Percentiles rank a stretch among this genome's conserved stretches.
Evolutionary conservation across 192 early-diverging fungal species (phyloP).

Genomic region (Chytriomyces confervae): DNA sequence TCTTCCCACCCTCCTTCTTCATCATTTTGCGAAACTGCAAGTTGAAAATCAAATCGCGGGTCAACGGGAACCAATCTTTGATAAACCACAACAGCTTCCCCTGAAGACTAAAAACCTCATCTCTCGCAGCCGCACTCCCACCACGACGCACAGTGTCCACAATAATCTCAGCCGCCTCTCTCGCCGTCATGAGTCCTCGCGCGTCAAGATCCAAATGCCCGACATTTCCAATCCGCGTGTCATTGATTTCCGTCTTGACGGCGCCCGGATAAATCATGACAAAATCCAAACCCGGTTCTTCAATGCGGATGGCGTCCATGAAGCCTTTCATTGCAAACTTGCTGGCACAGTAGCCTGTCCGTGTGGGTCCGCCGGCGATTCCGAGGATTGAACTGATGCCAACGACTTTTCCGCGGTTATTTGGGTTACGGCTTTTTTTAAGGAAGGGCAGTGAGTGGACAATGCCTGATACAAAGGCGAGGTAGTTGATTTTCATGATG

Average conservation of each 20-base stretch:
- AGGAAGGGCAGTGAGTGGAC: conserved; percentile 43
- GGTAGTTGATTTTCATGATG: conserved; percentile 38
- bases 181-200: conserved; percentile 9
- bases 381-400: conserved; percentile 73
- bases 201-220: conserved; percentile 6
- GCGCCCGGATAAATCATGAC: conserved; percentile 76
- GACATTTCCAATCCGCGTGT: conserved; percentile 9
- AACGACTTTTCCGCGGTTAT: conserved; percentile 61
- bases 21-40: neutral
- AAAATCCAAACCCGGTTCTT: conserved; percentile 64
- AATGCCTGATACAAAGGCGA: conserved; percentile 35
- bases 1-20: neutral
- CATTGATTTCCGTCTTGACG: conserved; percentile 61
- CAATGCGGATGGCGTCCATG: conserved; percentile 79
- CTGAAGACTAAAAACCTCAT: conserved; percentile 2
- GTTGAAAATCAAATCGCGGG: neutral
- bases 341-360: conserved; percentile 68
- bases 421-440: neutral
- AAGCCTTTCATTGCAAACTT: conserved; percentile 85
- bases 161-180: conserved; percentile 19
- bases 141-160: conserved; percentile 9
- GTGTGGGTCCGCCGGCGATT: conserved; percentile 70
- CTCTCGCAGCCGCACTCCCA: neutral
- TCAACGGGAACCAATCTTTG: conserved; percentile 14
- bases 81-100: conserved; percentile 13